Evolutionary conservation across 208 protist species (phyloP).

Genomic region (Trichomonas gallinae): DNA sequence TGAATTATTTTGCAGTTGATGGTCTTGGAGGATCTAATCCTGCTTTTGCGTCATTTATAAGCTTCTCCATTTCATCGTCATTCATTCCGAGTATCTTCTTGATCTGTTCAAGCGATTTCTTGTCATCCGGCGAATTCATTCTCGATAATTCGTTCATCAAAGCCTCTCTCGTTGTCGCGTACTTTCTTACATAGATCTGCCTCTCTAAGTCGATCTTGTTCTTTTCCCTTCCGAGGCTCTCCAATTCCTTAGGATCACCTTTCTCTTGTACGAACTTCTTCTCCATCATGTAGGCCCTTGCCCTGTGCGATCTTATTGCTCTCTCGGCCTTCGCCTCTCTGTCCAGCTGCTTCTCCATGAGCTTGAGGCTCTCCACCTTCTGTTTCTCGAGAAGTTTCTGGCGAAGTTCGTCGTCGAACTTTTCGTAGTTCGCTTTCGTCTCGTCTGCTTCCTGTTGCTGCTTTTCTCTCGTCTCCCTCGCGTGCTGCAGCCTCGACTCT

Average conservation of each 20-base stretch:
- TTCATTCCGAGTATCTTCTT: neutral
- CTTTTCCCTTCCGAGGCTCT: neutral
- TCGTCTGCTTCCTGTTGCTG: neutral
- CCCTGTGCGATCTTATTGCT: neutral
- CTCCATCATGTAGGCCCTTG: neutral
- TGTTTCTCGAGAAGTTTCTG: neutral
- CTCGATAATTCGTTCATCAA: neutral
- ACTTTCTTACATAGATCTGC: neutral
- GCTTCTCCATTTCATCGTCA: neutral
- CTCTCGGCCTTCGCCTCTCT: neutral
- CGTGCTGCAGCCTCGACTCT: neutral
- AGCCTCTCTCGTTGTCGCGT: neutral
- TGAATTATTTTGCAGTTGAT: too few species aligned
- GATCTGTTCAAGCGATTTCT: neutral
- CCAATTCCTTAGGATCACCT: neutral
- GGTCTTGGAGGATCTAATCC: too few species aligned
- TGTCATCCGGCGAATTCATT: neutral
- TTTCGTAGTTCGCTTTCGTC: neutral
- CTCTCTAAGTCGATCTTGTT: neutral
- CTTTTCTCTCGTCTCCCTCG: neutral
- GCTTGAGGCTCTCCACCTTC: neutral
- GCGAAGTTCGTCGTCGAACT: neutral
- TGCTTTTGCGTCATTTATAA: neutral
- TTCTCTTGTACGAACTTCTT: neutral
- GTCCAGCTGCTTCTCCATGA: neutral